phyloP scores from a whole-genome alignment of 2,329 filamentous ascomycete genomes.

The Penicillium occitanis region DNA sequence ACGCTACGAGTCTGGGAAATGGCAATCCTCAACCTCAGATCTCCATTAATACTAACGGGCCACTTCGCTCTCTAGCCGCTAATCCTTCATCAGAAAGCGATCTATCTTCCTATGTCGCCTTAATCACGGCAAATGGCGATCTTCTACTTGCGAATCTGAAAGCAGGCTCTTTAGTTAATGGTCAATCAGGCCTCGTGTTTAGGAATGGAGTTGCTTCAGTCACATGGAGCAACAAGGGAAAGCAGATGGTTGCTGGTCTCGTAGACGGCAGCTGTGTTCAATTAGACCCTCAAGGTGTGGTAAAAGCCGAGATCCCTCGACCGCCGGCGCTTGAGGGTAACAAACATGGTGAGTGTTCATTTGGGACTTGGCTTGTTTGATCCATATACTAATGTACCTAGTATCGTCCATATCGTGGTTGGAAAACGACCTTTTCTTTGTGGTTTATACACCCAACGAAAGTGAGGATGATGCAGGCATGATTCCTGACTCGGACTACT shows the following conservation, averaged over 20 bases:
- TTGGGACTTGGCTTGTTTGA: not conserved
- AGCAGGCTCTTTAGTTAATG: constrained; percentile 58
- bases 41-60: constrained; percentile 73
- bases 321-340: constrained; percentile 65
- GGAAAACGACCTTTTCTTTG: constrained; percentile 80
- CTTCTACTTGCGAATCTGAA: constrained; percentile 81
- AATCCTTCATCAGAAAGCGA: constrained; percentile 69
- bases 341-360: constrained; percentile 61
- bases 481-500: constrained; percentile 67
- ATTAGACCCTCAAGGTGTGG: constrained; percentile 76
- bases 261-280: constrained; percentile 77
- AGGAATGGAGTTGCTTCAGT: constrained; percentile 76
- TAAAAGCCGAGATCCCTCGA: constrained; percentile 75
- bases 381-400: constrained; percentile 23
- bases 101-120: constrained; percentile 67
- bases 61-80: constrained; percentile 71
- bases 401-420: constrained; percentile 85
- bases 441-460: constrained; percentile 68
- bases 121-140: constrained; percentile 77
- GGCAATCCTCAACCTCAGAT: constrained; percentile 68
- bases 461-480: constrained; percentile 54
- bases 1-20: constrained; percentile 66
- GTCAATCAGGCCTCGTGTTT: constrained; percentile 63
- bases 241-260: constrained; percentile 85
- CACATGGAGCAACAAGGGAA: constrained; percentile 90